A percentile compares a stretch with the other conserved stretches of the same genome.
Conservation (phyloP, 139 green algal species). For the Tetradesmus lagerheimii region DNA sequence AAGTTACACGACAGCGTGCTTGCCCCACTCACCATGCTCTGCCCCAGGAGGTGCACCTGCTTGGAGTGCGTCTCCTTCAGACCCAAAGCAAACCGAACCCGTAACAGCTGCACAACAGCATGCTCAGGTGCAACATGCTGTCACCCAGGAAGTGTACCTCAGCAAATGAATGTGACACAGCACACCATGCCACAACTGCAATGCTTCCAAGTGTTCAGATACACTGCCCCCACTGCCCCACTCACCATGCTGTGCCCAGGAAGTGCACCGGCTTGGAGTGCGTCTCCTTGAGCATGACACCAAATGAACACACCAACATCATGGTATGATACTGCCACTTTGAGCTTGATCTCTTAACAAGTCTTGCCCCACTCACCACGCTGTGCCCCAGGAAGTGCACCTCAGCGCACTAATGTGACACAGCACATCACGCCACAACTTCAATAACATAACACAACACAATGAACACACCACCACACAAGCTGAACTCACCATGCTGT, state of each 20-base stretch:
- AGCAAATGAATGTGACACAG: too few species aligned
- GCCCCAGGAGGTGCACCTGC: conserved; percentile 49
- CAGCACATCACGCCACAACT: too few species aligned
- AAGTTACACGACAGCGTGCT: not conserved
- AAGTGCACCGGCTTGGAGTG: conserved; percentile 36
- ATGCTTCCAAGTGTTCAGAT: too few species aligned
- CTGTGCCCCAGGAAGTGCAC: not conserved
- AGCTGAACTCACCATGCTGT: conserved; percentile 45
- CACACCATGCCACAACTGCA: too few species aligned
- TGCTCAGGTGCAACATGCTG: not conserved
- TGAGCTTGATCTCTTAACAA: too few species aligned
- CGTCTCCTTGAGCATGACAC: conserved; percentile 46
- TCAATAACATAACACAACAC: not conserved
- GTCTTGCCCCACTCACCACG: too few species aligned
- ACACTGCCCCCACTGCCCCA: not conserved
- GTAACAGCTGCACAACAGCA: not conserved
- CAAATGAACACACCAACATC: too few species aligned
- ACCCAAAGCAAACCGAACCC: too few species aligned
- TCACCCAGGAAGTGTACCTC: not conserved
- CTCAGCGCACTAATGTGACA: too few species aligned
- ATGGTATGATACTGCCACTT: too few species aligned
- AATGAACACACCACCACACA: not conserved
- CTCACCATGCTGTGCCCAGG: conserved; percentile 38
- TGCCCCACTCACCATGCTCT: conserved; percentile 46
- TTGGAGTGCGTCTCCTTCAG: conserved; percentile 32